phyloP scores from a whole-genome alignment of 1,284 basidiomycete species.

The Trichosporon asahii region DNA sequence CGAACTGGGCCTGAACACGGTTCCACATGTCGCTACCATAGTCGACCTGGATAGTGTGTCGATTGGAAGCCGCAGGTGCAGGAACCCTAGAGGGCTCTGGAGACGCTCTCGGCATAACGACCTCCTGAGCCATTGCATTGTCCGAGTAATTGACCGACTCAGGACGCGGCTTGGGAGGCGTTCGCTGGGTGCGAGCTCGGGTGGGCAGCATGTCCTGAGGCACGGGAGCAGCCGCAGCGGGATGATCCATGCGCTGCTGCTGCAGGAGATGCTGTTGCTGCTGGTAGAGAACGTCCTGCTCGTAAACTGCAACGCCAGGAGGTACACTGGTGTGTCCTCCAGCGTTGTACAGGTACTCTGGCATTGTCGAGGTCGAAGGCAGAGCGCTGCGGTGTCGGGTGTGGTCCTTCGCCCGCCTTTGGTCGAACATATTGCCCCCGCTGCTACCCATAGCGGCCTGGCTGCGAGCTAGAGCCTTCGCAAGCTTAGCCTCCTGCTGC shows the following conservation, averaged over 20 bases:
- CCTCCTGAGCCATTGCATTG: background rate
- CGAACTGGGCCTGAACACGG: slow-evolving; percentile 17
- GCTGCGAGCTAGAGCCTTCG: slow-evolving; percentile 38
- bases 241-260: slow-evolving; percentile 3
- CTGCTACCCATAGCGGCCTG: slow-evolving; percentile 29
- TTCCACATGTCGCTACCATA: slow-evolving; percentile 58
- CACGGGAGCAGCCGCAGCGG: background rate
- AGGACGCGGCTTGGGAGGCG: background rate
- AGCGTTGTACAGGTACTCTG: slow-evolving; percentile 40
- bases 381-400: slow-evolving; percentile 51
- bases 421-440: slow-evolving; percentile 29
- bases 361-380: slow-evolving; percentile 49
- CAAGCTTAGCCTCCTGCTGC: slow-evolving; percentile 41
- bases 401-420: slow-evolving; percentile 34
- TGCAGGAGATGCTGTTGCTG: background rate
- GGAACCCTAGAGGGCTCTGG: background rate
- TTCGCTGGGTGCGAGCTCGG: background rate
- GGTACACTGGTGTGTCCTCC: slow-evolving; percentile 16
- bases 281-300: background rate
- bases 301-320: background rate
- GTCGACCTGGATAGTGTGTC: slow-evolving; percentile 90
- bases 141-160: slow-evolving; percentile 3
- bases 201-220: background rate
- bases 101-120: background rate
- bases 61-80: slow-evolving; percentile 45